Conservation (phyloP, 1,139 yeast genomes). For the Candida dubliniensis region DNA sequence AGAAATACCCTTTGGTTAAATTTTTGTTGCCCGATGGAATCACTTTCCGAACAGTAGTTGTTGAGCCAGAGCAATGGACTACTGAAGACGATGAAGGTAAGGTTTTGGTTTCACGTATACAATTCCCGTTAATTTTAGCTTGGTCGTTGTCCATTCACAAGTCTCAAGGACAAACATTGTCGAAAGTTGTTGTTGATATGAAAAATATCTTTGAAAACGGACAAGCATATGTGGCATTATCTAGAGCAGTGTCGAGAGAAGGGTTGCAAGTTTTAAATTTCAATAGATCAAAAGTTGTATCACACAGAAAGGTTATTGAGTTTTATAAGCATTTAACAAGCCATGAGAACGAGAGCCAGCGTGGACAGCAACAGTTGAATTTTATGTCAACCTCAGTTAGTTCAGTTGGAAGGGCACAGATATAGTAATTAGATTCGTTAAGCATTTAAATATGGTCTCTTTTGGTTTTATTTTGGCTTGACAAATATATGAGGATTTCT, state of each 20-base stretch:
- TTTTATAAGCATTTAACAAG: conserved; percentile 49
- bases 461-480: background rate
- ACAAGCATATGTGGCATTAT: conserved; percentile 91
- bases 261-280: conserved; percentile 81
- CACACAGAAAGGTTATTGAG: conserved; percentile 60
- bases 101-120: conserved; percentile 39
- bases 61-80: conserved; percentile 46
- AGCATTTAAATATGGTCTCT: background rate
- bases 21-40: conserved; percentile 68
- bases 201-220: conserved; percentile 82
- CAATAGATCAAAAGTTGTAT: conserved; percentile 52
- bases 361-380: conserved; percentile 1
- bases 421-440: background rate
- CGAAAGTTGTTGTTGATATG: conserved; percentile 79
- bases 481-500: background rate
- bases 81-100: conserved; percentile 39
- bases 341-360: background rate
- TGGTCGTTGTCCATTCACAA: conserved; percentile 97
- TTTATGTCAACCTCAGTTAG: background rate
- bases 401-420: background rate
- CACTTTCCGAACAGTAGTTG: conserved; percentile 62
- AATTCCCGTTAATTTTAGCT: conserved; percentile 83
- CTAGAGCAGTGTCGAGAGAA: conserved; percentile 77
- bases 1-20: conserved; percentile 70
- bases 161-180: conserved; percentile 93